Percentiles rank a stretch among this genome's conserved stretches.
phyloP scores from a whole-genome alignment of 352 stramenopile species.

The Phytophthora crassamura region DNA sequence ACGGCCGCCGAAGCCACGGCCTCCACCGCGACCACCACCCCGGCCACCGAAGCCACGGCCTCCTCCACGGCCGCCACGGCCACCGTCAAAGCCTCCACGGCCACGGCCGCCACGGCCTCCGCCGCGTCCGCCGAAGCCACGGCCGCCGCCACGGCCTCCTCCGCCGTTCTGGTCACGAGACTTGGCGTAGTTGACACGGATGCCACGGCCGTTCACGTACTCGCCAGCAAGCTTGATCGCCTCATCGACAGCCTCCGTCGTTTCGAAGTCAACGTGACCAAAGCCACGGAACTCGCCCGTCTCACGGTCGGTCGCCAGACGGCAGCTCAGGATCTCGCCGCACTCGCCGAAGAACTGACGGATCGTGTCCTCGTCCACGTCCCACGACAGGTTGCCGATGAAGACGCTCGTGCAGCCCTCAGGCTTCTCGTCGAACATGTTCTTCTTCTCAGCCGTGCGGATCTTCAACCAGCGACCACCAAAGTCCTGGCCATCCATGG shows the following conservation, averaged over 20 bases:
- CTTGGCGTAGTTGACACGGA: conserved; percentile 96
- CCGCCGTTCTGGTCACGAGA: conserved; percentile 54
- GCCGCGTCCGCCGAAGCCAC: conserved; percentile 65
- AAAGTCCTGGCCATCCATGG: conserved; percentile 95
- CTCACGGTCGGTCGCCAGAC: conserved; percentile 96
- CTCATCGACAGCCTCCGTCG: conserved; percentile 94
- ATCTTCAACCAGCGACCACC: conserved; percentile 97
- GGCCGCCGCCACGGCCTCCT: conserved; percentile 47
- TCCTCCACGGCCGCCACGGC: conserved; percentile 67
- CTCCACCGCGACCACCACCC: conserved; percentile 34
- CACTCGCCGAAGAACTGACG: conserved; percentile 94
- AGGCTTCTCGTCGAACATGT: conserved; percentile 91
- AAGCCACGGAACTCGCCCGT: conserved; percentile 98
- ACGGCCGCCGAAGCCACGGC: conserved; percentile 39
- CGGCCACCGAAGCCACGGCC: conserved; percentile 56
- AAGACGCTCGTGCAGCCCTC: conserved; percentile 97
- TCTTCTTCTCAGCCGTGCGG: conserved; percentile 84
- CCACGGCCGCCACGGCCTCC: conserved; percentile 65
- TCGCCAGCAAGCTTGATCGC: conserved; percentile 92
- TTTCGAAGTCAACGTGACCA: conserved; percentile 97
- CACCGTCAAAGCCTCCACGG: conserved; percentile 47
- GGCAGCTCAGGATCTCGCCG: conserved; percentile 95
- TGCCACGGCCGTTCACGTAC: conserved; percentile 92
- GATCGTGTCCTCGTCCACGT: conserved; percentile 96
- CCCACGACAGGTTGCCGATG: conserved; percentile 97